Base-by-base conservation (phyloP, 1,284 basidiomycete genomes). In the Ustilago cynodontis region DNA sequence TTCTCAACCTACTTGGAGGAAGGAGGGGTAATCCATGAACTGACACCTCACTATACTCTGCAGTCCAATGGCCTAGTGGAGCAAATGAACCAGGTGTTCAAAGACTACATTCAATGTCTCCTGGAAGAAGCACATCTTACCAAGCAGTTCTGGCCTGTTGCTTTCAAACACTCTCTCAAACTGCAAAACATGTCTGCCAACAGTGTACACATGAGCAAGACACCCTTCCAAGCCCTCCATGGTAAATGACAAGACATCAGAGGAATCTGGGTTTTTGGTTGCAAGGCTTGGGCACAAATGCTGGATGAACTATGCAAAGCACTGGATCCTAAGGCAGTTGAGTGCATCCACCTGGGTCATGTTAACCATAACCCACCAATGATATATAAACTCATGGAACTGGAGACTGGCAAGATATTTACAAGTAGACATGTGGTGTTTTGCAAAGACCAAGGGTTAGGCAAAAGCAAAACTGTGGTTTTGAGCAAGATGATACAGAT, bases 1-100 rank as follows among this genome's bases (percentile, higher is more conserved):
- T 49, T 49, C 47, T 22, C 22, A 26, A 14, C n/a, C 18, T 24
- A 49, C 47, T 20, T 49, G 20, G 47, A 49, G 22, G 22, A 49
- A 22, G 9, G 22, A 5, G 22, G 18, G 3, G 24, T 49, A 3
- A 20, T 49, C 47, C 47, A 24, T 7, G 20, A 49, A 26, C 47
- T 49, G 6, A 24, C 47, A n/a, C n/a, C 47, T 10, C 11, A 13
- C 5, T 49, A 49, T 26, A 22, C 18, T 26, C 47, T 20, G 9
- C n/a, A 49, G 47, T 49, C 47, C 18, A 49, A 49, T 24, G 47
- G 22, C 47, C 47, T 49, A n/a, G 47, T 49, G 20, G 22, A 49
- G 22, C 47, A 14, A 13, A 49, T 49, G 47, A 49, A 49, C 47
- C 47, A 49, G 47, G 47, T 26, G 11, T 22, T 49, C 20, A 22